These are phyloP conservation scores for Phtheirospermum japonicum DNA, from an alignment of 257 asterid genomes.

Conservation along the genomic window DNA sequence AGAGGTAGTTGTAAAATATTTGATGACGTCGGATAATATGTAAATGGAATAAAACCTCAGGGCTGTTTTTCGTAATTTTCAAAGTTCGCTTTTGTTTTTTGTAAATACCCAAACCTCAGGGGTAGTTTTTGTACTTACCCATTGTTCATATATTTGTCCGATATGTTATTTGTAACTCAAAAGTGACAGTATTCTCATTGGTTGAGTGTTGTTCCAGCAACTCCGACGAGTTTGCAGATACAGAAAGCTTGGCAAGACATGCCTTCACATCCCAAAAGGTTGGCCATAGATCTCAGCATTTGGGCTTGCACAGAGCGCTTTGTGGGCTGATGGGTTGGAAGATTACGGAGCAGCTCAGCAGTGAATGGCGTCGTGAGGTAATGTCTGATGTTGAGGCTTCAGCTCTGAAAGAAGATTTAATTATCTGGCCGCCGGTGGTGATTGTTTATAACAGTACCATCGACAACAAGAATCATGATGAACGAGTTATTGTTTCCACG, in stretches of 20 bases:
- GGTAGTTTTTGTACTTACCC: not conserved
- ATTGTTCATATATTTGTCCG: not conserved
- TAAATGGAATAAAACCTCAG: too few species aligned
- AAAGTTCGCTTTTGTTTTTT: not conserved
- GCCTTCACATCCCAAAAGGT: constrained; percentile 45
- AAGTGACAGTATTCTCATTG: constrained; percentile 2
- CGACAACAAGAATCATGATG: constrained; percentile 36
- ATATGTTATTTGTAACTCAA: too few species aligned
- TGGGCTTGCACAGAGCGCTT: constrained; percentile 71
- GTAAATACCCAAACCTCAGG: too few species aligned
- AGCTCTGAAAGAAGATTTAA: constrained; percentile 55
- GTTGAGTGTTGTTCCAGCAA: constrained; percentile 42
- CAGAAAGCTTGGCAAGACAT: constrained; percentile 60
- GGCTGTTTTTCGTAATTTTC: too few species aligned
- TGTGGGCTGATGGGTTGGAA: constrained; percentile 71
- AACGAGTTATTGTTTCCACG: constrained; percentile 47
- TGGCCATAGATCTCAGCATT: constrained; percentile 63
- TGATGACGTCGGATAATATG: too few species aligned
- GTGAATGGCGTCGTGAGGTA: constrained; percentile 49
- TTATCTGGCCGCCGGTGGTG: constrained; percentile 74
- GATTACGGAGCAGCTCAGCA: constrained; percentile 35
- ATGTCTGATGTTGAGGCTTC: constrained; percentile 39
- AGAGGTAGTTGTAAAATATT: too few species aligned
- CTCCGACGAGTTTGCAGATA: constrained; percentile 49
- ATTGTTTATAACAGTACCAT: constrained; percentile 55